A percentile compares a stretch with the other conserved stretches of the same genome.
phyloP scores from a whole-genome alignment of 2,329 filamentous ascomycete species.

The Ceratocystis eucalypticola region DNA sequence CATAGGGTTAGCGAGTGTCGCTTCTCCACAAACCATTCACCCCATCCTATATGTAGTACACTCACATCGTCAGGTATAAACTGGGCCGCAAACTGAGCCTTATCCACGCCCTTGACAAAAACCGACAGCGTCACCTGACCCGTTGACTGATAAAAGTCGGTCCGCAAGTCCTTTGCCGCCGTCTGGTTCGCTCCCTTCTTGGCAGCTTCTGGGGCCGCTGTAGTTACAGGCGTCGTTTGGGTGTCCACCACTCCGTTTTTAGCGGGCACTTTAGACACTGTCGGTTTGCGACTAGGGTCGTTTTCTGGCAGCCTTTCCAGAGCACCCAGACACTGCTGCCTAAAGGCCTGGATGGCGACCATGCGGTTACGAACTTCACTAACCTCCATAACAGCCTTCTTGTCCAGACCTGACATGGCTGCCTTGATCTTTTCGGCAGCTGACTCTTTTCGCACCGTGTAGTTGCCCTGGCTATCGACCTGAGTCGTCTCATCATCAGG shows the following conservation, averaged over 20 bases:
- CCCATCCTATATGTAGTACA: slow-evolving; percentile 12
- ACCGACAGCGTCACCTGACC: slow-evolving; percentile 29
- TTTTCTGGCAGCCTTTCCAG: slow-evolving; percentile 34
- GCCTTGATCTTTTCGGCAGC: slow-evolving; percentile 26
- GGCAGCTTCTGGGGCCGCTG: neutral
- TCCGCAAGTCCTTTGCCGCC: slow-evolving; percentile 18
- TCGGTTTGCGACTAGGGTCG: slow-evolving; percentile 36
- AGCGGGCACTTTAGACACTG: slow-evolving; percentile 23
- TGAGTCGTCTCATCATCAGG: slow-evolving; percentile 13
- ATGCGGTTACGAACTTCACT: slow-evolving; percentile 22
- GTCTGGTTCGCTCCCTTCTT: slow-evolving; percentile 19
- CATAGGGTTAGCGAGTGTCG: neutral
- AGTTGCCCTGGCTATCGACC: slow-evolving; percentile 36
- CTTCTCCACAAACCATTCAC: neutral
- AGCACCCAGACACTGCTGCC: slow-evolving; percentile 34
- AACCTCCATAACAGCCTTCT: slow-evolving; percentile 20
- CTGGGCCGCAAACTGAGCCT: slow-evolving; percentile 29
- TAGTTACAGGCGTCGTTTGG: slow-evolving; percentile 5
- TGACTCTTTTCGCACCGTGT: slow-evolving; percentile 29
- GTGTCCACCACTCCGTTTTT: neutral
- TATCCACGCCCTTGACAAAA: slow-evolving; percentile 32
- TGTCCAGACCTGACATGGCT: slow-evolving; percentile 22
- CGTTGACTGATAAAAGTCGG: slow-evolving; percentile 21
- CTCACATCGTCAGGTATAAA: slow-evolving; percentile 19
- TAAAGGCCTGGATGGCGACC: slow-evolving; percentile 13